Conservation (phyloP, 2,329 filamentous ascomycete genomes). For the Apiospora rasikravindrae region DNA sequence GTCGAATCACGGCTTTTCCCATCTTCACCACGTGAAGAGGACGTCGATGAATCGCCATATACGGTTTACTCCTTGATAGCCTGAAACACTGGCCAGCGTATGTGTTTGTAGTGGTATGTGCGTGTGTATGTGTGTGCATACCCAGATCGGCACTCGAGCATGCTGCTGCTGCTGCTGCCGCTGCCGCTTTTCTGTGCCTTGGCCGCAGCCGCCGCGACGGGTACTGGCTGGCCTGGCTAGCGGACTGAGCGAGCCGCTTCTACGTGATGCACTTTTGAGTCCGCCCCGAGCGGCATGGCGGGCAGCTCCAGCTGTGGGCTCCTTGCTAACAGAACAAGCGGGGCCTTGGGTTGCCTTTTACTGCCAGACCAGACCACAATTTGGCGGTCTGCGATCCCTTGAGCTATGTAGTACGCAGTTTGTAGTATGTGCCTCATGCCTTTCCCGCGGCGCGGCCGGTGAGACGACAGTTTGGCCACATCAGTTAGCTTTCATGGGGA, state of each 20-base stretch:
- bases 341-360: not conserved
- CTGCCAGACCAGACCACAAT: not conserved
- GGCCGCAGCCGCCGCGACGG: constrained; percentile 5
- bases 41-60: constrained; percentile 7
- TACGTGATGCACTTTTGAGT: not conserved
- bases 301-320: not conserved
- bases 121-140: not conserved
- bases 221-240: not conserved
- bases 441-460: not conserved
- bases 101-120: not conserved
- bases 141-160: not conserved
- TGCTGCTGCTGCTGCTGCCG: not conserved
- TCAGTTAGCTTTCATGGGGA: not conserved
- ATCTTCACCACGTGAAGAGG: not conserved
- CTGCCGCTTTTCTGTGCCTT: not conserved
- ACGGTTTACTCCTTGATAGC: not conserved
- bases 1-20: constrained; percentile 13
- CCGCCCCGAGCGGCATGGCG: constrained; percentile 14
- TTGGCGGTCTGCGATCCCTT: constrained; percentile 6
- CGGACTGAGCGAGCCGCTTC: not conserved
- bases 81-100: constrained; percentile 1
- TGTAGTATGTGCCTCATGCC: not conserved
- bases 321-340: constrained; percentile 6
- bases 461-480: not conserved
- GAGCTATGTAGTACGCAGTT: not conserved